Base-by-base conservation (phyloP, 345 rosid species). In the Bretschneidera sinensis region DNA sequence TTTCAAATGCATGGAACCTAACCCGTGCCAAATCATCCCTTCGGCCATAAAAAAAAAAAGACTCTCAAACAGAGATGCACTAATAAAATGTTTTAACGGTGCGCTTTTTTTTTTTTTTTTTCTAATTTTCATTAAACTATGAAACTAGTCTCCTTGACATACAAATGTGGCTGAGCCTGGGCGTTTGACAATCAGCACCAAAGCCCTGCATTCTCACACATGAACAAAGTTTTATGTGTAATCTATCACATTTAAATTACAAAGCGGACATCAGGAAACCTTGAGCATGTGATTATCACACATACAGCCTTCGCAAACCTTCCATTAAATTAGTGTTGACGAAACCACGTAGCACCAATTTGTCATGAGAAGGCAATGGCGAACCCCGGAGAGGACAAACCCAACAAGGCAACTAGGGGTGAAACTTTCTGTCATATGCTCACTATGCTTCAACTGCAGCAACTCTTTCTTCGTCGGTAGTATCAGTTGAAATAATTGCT, bases 381-480 rank as follows among this genome's bases (percentile, higher is more conserved):
- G 9, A 31, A 31, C 35, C 9, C 9, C 45, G 10, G 45, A 11
- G 45, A 28, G 45, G 45, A 39, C 15, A 39, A 11, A 39, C 45
- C 11, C 45, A 39, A 2, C 11, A 39, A 39, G 45, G 45, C 9
- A 39, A 39, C 45, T 39, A 39, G 1, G 16, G 45, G 16, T 5
- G 45, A 13, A 13, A 7, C 1, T 1, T 14, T 7, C 15, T 13
- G 15, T 39, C 45, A 39, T 39, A 39, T 14, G 45, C 11, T 5
- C 24, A 59, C 70, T 78, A 85, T 21, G 81, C 87, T 67, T 87
- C 86, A 58, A 71, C 83, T 10, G 82, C 97, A 18, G 79, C 65
- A 56, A 64, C 79, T 53, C 81, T 51, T 71, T 92, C 96, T 78
- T 92, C 97, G 65, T 92, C 94, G 0, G 90, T 81, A 35, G 68